Conservation (phyloP, 257 asterid species). For the Hygrophila difformis region DNA sequence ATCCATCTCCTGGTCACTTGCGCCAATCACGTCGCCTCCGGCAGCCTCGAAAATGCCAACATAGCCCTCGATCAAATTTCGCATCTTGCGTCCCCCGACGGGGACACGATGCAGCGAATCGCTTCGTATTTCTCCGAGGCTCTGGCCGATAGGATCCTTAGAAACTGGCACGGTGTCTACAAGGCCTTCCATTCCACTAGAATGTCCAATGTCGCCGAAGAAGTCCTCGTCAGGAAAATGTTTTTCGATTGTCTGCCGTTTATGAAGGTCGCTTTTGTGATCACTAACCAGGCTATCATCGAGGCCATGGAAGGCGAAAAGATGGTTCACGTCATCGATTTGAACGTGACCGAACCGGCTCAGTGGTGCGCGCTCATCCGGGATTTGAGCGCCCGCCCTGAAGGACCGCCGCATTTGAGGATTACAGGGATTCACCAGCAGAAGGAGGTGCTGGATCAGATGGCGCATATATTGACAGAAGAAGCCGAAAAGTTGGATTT, state of each 20-base stretch:
- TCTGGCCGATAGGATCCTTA: slow-evolving; percentile 69
- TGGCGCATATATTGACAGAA: slow-evolving; percentile 64
- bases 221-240: slow-evolving; percentile 63
- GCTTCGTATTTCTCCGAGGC: slow-evolving; percentile 84
- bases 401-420: slow-evolving; percentile 93
- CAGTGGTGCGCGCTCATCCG: slow-evolving; percentile 93
- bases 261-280: slow-evolving; percentile 67
- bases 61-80: slow-evolving; percentile 85
- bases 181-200: slow-evolving; percentile 62
- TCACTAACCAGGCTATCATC: slow-evolving; percentile 73
- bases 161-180: slow-evolving; percentile 75
- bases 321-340: slow-evolving; percentile 83
- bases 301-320: slow-evolving; percentile 96
- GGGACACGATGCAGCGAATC: slow-evolving; percentile 92
- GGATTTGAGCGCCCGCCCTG: slow-evolving; percentile 88
- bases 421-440: slow-evolving; percentile 71
- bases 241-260: slow-evolving; percentile 75
- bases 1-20: slow-evolving; percentile 78
- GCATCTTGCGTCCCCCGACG: slow-evolving; percentile 72
- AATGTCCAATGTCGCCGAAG: slow-evolving; percentile 39
- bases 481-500: slow-evolving; percentile 85
- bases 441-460: slow-evolving; percentile 66
- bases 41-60: slow-evolving; percentile 75
- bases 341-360: slow-evolving; percentile 57
- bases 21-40: slow-evolving; percentile 72